Conservation (phyloP, 441 rosid species). For the Erodium moschatum region DNA sequence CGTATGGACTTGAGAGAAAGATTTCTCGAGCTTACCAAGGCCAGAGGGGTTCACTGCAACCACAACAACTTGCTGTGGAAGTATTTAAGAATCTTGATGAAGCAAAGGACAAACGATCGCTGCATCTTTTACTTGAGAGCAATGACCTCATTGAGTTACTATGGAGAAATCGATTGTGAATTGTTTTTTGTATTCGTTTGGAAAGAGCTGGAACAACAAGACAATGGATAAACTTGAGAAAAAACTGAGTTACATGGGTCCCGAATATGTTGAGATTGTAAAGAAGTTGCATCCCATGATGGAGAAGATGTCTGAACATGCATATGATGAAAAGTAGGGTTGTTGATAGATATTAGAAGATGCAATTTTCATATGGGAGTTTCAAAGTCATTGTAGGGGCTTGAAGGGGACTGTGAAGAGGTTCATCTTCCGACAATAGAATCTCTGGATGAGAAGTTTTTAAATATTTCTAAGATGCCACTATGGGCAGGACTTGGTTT, state of each 20-base stretch:
- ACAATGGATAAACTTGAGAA: constrained; percentile 73
- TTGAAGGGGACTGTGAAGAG: constrained; percentile 70
- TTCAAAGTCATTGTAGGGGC: constrained; percentile 49
- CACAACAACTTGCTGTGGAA: constrained; percentile 48
- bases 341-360: constrained; percentile 79
- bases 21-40: constrained; percentile 30
- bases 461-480: constrained; percentile 76
- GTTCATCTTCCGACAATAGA: constrained; percentile 73
- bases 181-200: constrained; percentile 92
- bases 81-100: constrained; percentile 77
- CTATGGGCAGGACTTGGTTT: constrained; percentile 94
- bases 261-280: constrained; percentile 60
- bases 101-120: constrained; percentile 64
- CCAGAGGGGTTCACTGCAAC: constrained; percentile 1
- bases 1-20: constrained; percentile 93
- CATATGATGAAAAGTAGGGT: constrained; percentile 89
- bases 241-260: constrained; percentile 66
- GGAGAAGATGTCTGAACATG: constrained; percentile 74
- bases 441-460: constrained; percentile 58
- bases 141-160: constrained; percentile 66
- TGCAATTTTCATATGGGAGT: constrained; percentile 74
- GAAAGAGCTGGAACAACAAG: constrained; percentile 84
- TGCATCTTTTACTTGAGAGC: constrained; percentile 54
- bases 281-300: constrained; percentile 91
- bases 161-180: constrained; percentile 58